phyloP scores from a whole-genome alignment of 2,329 filamentous ascomycete genomes.

The Cladophialophora bantiana region DNA sequence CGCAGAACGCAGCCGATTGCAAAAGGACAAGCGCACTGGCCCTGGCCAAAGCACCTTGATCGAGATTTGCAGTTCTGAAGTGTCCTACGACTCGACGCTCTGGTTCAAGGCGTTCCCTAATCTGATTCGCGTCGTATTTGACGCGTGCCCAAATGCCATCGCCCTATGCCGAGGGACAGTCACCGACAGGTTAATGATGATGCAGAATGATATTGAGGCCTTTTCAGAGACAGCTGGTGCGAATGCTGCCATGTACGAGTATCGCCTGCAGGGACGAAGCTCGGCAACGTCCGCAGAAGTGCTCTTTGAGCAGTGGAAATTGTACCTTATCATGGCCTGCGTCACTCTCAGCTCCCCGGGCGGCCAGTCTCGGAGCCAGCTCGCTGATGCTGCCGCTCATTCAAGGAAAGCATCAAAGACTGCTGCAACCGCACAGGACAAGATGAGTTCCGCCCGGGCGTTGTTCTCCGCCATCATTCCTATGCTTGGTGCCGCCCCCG shows the following conservation, averaged over 20 bases:
- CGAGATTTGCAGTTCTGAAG: conserved; percentile 92
- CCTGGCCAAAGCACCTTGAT: conserved; percentile 86
- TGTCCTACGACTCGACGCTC: conserved; percentile 89
- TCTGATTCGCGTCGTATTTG: conserved; percentile 85
- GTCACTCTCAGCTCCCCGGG: conserved; percentile 89
- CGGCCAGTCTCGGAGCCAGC: conserved; percentile 64
- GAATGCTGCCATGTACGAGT: conserved; percentile 48
- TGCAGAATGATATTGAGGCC: conserved; percentile 83
- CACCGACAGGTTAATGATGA: conserved; percentile 88
- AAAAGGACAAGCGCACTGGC: conserved; percentile 85
- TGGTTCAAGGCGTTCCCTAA: conserved; percentile 99
- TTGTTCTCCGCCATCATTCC: conserved; percentile 93
- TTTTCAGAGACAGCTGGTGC: conserved; percentile 73
- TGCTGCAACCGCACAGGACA: conserved; percentile 61
- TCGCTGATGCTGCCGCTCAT: conserved; percentile 75
- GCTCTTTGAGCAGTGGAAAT: conserved; percentile 95
- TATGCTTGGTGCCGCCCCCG: conserved; percentile 78
- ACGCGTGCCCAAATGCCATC: conserved; percentile 89
- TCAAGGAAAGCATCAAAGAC: conserved; percentile 79
- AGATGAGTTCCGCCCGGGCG: conserved; percentile 84
- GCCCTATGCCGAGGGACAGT: conserved; percentile 90
- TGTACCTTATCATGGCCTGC: conserved; percentile 96
- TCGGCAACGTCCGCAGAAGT: conserved; percentile 78
- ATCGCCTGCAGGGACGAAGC: conserved; percentile 59
- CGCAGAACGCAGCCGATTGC: conserved; percentile 88